A percentile compares a stretch with the other conserved stretches of the same genome.
phyloP scores from a whole-genome alignment of 345 rosid genomes.

The thale cress (Arabidopsis thaliana) region DNA sequence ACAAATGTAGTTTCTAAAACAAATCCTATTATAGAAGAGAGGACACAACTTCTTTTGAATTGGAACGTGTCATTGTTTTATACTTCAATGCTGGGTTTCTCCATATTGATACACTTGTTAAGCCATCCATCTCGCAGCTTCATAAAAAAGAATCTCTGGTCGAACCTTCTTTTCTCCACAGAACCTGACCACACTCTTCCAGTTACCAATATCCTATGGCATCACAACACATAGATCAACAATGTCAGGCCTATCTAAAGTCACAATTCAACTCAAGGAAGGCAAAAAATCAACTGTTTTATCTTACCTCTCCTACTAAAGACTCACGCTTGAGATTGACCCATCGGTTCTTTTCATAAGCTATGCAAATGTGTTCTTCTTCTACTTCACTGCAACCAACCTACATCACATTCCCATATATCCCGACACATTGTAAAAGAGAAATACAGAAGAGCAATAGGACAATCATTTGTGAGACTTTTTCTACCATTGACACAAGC shows the following conservation, averaged over 20 bases:
- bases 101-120: not conserved
- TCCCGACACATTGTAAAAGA: not conserved
- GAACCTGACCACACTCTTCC: conserved; percentile 26
- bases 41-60: too few species aligned
- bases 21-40: too few species aligned
- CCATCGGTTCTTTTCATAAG: conserved; percentile 20
- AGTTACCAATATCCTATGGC: conserved; percentile 28
- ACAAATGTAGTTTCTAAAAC: too few species aligned
- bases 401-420: conserved; percentile 13
- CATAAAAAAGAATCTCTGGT: conserved; percentile 37
- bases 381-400: conserved; percentile 33
- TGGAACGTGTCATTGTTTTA: too few species aligned
- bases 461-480: not conserved
- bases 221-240: conserved; percentile 18
- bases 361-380: conserved; percentile 26
- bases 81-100: not conserved
- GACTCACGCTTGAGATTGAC: conserved; percentile 4
- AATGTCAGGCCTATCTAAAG: not conserved
- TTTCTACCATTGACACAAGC: conserved; percentile 32
- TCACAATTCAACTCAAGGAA: not conserved
- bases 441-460: not conserved
- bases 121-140: not conserved
- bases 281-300: not conserved
- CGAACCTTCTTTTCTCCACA: conserved; percentile 24
- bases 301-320: conserved; percentile 28